Evolutionary conservation across 2,329 filamentous ascomycete species (phyloP).

Genomic region (Westerdykella sp.): DNA sequence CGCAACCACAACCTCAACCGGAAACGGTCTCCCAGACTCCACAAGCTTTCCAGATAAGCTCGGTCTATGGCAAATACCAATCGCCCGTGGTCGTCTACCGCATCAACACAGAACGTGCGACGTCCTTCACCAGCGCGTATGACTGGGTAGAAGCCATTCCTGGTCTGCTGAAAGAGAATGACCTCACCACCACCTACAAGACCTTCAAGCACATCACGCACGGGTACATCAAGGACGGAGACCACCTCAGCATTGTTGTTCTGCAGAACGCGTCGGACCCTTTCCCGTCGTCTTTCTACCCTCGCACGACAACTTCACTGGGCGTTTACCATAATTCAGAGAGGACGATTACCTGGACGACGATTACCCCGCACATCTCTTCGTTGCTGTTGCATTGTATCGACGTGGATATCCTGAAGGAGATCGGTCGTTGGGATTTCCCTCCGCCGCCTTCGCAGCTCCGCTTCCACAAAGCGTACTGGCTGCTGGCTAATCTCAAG

Average conservation of each 20-base stretch:
- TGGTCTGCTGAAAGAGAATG: no score
- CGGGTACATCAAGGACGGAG: slow-evolving; percentile 22
- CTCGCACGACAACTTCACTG: slow-evolving; percentile 14
- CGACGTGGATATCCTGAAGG: not conserved
- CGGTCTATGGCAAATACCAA: slow-evolving; percentile 17
- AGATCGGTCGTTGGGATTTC: slow-evolving; percentile 11
- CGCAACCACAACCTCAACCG: not conserved
- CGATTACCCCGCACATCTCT: slow-evolving; percentile 8
- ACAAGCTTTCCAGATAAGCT: slow-evolving; percentile 6
- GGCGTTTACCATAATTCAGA: slow-evolving; percentile 19
- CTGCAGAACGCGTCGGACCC: slow-evolving; percentile 22
- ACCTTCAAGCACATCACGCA: slow-evolving; percentile 12
- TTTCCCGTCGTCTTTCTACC: slow-evolving; percentile 3
- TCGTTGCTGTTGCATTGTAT: slow-evolving; percentile 1
- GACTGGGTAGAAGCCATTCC: slow-evolving; percentile 4
- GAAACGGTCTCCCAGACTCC: not conserved
- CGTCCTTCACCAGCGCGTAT: slow-evolving; percentile 1
- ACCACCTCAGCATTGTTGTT: slow-evolving; percentile 16
- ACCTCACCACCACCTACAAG: not conserved
- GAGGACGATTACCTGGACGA: slow-evolving; percentile 23
- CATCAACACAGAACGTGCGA: slow-evolving; percentile 6
- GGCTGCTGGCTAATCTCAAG: slow-evolving; percentile 17
- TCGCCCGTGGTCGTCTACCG: slow-evolving; percentile 18
- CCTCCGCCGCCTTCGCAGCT: slow-evolving; percentile 12
- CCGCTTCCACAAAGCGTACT: slow-evolving; percentile 27